phyloP scores from a whole-genome alignment of 371 early-diverging fungal species.

The Mucor irregularis region DNA sequence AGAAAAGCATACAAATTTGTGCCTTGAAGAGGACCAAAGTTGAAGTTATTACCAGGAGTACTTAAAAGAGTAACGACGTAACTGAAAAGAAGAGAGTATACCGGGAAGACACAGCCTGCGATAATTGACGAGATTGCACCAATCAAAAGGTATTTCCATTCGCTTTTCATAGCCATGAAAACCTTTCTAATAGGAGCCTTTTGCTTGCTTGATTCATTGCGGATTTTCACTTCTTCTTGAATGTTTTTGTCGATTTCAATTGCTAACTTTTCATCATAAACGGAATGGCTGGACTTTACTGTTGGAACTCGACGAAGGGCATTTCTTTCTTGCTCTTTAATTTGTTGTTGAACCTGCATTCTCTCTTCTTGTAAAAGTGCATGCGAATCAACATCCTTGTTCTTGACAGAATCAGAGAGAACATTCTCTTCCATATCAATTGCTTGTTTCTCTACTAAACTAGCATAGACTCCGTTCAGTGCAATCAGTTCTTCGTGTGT shows the following conservation, averaged over 20 bases:
- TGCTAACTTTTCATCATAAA: too few species aligned
- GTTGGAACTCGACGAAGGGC: not conserved
- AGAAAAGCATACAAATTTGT: constrained; percentile 71
- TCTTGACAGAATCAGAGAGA: not conserved
- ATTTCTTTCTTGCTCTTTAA: not conserved
- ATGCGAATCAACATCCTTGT: not conserved
- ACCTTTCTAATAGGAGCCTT: constrained; percentile 46
- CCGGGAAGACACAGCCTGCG: constrained; percentile 48
- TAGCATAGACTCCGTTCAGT: constrained; percentile 44
- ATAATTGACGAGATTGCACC: constrained; percentile 48
- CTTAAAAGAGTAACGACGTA: constrained; percentile 4
- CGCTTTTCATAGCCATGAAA: constrained; percentile 31
- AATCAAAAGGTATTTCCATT: constrained; percentile 30
- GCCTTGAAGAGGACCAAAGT: constrained; percentile 42
- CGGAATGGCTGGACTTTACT: too few species aligned
- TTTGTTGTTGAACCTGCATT: constrained; percentile 15
- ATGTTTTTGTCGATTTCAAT: constrained; percentile 22
- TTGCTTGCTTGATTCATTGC: constrained; percentile 36
- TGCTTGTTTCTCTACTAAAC: constrained; percentile 50
- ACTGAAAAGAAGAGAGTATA: constrained; percentile 14
- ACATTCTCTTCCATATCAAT: not conserved
- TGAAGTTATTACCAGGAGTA: constrained; percentile 19
- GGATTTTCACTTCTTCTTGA: constrained; percentile 35
- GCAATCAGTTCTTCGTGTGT: constrained; percentile 58
- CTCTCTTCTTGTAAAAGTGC: constrained; percentile 1